Evolutionary conservation across 371 early-diverging fungal genomes (phyloP), one percentile per base, ranked within the genome.

Genomic region (Apophysomyces elegans): DNA sequence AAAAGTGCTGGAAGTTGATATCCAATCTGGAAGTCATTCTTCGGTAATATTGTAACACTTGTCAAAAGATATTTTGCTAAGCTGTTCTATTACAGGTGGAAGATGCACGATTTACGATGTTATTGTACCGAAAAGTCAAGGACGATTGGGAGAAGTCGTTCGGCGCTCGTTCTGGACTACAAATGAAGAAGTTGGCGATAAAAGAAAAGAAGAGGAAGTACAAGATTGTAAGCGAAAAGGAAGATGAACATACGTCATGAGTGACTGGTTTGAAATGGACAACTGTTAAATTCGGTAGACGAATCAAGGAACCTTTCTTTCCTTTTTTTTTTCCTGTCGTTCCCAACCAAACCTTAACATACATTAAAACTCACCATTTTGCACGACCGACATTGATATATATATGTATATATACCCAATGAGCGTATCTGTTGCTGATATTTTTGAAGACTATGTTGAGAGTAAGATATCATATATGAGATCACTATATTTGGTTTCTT

Each of bases 31-130:
- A n/a, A 83, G 80, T 65, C 98, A 99, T 75, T 93, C 92, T 9
- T 94, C 95, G n/a, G 92, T 91, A 65, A 80, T n/a, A 65, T 5
- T 1, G 9, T 43, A 26, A 9, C 12, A 26, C 39, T 44, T 44
- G 13, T 14, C 16, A 36, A n/a, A 35, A 16, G 46, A 35, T 59
- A 41, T 21, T 36, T 16, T 14, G 13, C 9, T 13, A 16, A n/a
- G 11, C 54, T 56, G 14, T 32, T 13, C 41, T 38, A 56, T 5
- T n/a, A 44, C 63, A 80, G 82, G 84, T 94, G 2, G 93, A 93
- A 63, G 99, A 98, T 77, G 98, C 98, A 1, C 83, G 89, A 65
- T 92, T 92, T 37, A 87, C 96, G 5, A 96, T 99, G 88, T 66
- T 93, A 50, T 69, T 99, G 7, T 99, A 93, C 78, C 87, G 91